Evolutionary conservation across 2,329 filamentous ascomycete species (phyloP), one percentile per base, ranked within the genome.

Genomic region (Cladophialophora bantiana): DNA sequence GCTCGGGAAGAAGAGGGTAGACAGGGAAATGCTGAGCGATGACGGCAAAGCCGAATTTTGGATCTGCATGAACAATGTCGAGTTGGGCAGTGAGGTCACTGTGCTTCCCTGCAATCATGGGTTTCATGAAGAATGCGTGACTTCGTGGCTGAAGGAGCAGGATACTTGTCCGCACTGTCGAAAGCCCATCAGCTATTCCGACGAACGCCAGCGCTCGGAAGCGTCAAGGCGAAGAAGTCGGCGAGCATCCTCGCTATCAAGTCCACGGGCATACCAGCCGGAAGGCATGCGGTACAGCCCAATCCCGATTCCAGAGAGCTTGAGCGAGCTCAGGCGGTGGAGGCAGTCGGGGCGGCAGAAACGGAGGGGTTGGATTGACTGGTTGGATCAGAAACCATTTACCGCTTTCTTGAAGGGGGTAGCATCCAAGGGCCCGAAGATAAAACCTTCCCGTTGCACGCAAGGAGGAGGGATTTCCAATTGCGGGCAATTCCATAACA

Each of bases 31-130:
- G 85, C 82, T 96, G 62, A 85, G 85, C 6, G 79, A 81, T 4
- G 91, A 90, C 65, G 90, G 88, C 50, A 85, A 82, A 59, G 87
- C 86, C 1, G 94, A 97, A 75, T 99, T 95, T 77, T 94, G 92
- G 40, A 97, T 99, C 66, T 99, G 95, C 79, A 96, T 98, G 82
- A 93, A 97, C 62, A 87, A 91, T 35, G 89, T 96, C 68, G 84
- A 87, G 32, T 75, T 91, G 40, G 90, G 88, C 10, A 88, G 91
- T 35, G 88, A 91, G 75, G 92, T 94, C 4, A 86, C 91, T 0
- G 85, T 89, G 53, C 79, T 99, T 59, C 93, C 93, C 0, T 99
- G 95, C 79, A 90, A 88, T 66, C 95, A 99, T 75, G 97, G 93
- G 92, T 98, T 97, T 77, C 94, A 97, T 74, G 89, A 89, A 65